Base-by-base conservation (phyloP, 1,139 yeast genomes). In the Diutina siamensis region DNA sequence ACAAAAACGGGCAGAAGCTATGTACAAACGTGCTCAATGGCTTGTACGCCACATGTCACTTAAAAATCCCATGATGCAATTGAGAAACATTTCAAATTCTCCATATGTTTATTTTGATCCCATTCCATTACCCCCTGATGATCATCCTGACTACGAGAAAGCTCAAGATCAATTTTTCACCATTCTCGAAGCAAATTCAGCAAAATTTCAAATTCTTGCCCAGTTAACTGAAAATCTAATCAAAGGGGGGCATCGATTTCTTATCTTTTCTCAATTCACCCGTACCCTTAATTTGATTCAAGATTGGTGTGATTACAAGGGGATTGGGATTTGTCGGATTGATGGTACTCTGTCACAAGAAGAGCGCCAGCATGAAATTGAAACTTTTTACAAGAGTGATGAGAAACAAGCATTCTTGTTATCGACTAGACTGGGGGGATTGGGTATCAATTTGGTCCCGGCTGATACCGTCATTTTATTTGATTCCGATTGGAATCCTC, bases 401-500 rank as follows among this genome's bases (percentile, higher is more conserved):
- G 51, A 57, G 1, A 51, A 62, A 17, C 34, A 45, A 15, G 68
- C 85, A 0, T 92, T 92, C 53, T 61, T 92, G 46, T 66, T 92
- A 15, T 83, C 95, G 12, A 92, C 98, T 0, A 71, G 97, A 50
- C 92, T 97, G 0, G 98, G 97, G 12, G 97, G 97, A 0, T 72
- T 92, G 27, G 98, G 98, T 1, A 77, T 92, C 44, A 92, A 92
- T 56, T 68, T 92, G 48, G 76, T 82, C 0, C 78, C 84, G 1
- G 96, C 97, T 0, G 97, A 92, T 55, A 83, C 95, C 0, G 97
- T 92, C 1, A 76, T 92, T 3, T 57, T 92, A 15, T 88, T 86
- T 58, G 98, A 92, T 57, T 83, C 86, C 49, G 97, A 92, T 59
- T 89, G 97, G 96, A 92, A 92, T 56, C 98, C 98, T 0, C 97